Conservation (phyloP, 768 basidiomycete species). For the Termitomyces sp. region DNA sequence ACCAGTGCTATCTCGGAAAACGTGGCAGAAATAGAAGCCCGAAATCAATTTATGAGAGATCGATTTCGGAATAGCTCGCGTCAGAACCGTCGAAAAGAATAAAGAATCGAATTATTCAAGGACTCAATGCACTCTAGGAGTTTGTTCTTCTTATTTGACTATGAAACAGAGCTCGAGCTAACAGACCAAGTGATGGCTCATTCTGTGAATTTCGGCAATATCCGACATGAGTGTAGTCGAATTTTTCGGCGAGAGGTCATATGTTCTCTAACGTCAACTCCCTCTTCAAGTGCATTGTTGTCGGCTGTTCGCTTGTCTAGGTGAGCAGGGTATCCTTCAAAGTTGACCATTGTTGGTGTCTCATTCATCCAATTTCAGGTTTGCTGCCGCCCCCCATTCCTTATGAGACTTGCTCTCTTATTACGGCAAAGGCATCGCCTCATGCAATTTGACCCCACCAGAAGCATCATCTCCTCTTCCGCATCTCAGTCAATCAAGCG, state of each 20-base stretch:
- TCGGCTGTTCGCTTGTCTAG: background rate
- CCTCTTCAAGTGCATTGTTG: background rate
- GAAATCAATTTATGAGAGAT: too few relatives aligned
- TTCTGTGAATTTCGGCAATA: background rate
- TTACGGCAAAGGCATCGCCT: conserved; percentile 46
- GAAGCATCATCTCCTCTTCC: conserved; percentile 19
- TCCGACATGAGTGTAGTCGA: background rate
- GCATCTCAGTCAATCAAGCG: conserved; percentile 32
- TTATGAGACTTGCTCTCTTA: conserved; percentile 48
- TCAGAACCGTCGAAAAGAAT: background rate
- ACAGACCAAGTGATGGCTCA: background rate
- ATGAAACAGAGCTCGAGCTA: too few relatives aligned
- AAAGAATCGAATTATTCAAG: too few relatives aligned
- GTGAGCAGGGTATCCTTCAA: background rate
- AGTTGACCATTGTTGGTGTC: background rate
- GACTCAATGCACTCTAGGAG: background rate
- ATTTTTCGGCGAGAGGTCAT: background rate
- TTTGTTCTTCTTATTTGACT: background rate
- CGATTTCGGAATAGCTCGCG: background rate
- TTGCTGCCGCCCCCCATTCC: conserved; percentile 12
- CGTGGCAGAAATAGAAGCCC: background rate
- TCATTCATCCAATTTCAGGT: background rate
- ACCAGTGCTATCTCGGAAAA: background rate
- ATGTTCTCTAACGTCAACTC: background rate
- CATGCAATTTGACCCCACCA: conserved; percentile 49